Percentiles rank a stretch among this genome's conserved stretches.
These are phyloP conservation scores for Tremella mesenterica DNA, from an alignment of 768 basidiomycete genomes.

Conservation along the genomic window DNA sequence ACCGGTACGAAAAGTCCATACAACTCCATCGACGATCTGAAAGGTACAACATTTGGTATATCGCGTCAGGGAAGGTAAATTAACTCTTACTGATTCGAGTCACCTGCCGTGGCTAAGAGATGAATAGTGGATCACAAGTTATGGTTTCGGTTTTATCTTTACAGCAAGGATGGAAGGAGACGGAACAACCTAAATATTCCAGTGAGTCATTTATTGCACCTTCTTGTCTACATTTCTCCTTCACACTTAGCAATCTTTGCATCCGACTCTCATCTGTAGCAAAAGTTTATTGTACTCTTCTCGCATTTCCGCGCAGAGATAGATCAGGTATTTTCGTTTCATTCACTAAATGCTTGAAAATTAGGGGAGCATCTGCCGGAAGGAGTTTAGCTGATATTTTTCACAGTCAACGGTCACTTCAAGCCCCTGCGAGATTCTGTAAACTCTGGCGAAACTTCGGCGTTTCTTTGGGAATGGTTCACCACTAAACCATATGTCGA, in stretches of 20 bases:
- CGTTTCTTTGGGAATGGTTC: conserved; percentile 51
- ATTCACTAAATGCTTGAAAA: neutral
- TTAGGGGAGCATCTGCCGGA: too few species aligned
- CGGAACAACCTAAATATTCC: conserved; percentile 53
- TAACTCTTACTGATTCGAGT: neutral
- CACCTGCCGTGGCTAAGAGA: neutral
- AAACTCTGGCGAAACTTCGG: conserved; percentile 62
- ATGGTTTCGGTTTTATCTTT: conserved; percentile 94
- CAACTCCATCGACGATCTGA: conserved; percentile 62
- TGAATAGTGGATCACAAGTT: conserved; percentile 46
- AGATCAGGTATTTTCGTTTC: too few species aligned
- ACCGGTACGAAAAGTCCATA: conserved; percentile 68
- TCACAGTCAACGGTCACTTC: conserved; percentile 43
- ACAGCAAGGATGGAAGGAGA: conserved; percentile 66
- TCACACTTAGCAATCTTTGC: too few species aligned
- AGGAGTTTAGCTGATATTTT: neutral
- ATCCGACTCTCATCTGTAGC: too few species aligned
- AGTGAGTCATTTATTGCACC: conserved; percentile 47
- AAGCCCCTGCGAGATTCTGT: conserved; percentile 65
- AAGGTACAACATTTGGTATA: conserved; percentile 77
- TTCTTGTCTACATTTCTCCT: too few species aligned
- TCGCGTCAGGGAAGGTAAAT: conserved; percentile 72
- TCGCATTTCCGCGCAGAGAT: too few species aligned
- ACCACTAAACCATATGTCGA: conserved; percentile 74
- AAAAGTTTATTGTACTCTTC: too few species aligned